These are phyloP conservation scores for Pulveroboletus sp. DNA, from an alignment of 768 basidiomycete species.

Conservation along the genomic window DNA sequence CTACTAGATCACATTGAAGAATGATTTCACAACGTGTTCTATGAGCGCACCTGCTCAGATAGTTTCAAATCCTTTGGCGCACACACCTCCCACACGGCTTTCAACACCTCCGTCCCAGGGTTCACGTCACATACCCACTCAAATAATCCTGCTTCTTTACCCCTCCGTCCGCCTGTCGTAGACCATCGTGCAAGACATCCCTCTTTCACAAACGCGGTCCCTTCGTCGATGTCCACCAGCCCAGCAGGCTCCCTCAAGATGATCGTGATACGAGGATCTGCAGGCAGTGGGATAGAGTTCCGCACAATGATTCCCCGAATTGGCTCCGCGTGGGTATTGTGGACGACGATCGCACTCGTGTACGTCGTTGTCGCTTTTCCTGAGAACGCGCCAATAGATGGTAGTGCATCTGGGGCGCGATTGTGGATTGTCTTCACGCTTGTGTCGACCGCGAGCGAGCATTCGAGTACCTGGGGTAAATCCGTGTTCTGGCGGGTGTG, in stretches of 20 bases:
- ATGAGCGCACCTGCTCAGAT: constrained; percentile 9
- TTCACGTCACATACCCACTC: constrained; percentile 31
- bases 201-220: constrained; percentile 4
- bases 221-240: constrained; percentile 20
- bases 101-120: constrained; percentile 24
- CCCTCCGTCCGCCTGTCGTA: constrained; percentile 13
- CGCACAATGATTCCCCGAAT: constrained; percentile 22
- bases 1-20: no score
- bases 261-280: constrained; percentile 29
- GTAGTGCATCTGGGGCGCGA: constrained; percentile 10
- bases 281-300: constrained; percentile 25
- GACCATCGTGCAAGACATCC: constrained; percentile 21
- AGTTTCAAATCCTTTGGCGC: constrained; percentile 20
- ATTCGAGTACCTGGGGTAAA: constrained; percentile 18
- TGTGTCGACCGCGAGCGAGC: constrained; percentile 16
- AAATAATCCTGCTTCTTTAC: constrained; percentile 21
- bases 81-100: constrained; percentile 28
- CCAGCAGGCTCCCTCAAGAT: constrained; percentile 24
- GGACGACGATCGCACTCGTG: constrained; percentile 14
- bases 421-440: constrained; percentile 16
- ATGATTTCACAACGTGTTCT: not conserved
- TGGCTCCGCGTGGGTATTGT: constrained; percentile 12
- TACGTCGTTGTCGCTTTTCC: constrained; percentile 15
- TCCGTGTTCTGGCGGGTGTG: constrained; percentile 7
- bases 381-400: constrained; percentile 1